Evolutionary conservation across 495 filamentous ascomycete species (phyloP).

Genomic region (Neurospora tetraspora): DNA sequence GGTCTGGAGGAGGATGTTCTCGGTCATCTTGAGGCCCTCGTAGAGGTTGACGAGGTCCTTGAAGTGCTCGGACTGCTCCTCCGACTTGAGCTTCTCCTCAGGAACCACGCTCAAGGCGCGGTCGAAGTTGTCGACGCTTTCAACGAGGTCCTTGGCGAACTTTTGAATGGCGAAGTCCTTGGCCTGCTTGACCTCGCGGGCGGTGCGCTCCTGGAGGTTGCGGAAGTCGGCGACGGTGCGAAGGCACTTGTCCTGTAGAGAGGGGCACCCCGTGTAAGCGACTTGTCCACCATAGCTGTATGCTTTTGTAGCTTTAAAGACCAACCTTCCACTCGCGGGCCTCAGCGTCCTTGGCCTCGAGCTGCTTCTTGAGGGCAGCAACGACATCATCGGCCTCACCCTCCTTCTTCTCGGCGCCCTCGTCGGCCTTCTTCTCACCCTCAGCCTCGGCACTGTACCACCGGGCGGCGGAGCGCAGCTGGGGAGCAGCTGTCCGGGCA

Average conservation of each 20-base stretch:
- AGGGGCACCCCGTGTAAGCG: slow-evolving; percentile 1
- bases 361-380: slow-evolving; percentile 48
- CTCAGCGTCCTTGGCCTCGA: slow-evolving; percentile 79
- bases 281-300: background rate
- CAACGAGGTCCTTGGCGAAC: slow-evolving; percentile 89
- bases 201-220: slow-evolving; percentile 90
- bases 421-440: slow-evolving; percentile 16
- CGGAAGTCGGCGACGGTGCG: slow-evolving; percentile 92
- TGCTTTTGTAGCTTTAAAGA: background rate
- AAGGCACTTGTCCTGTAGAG: slow-evolving; percentile 73
- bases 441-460: slow-evolving; percentile 40
- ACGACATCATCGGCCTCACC: slow-evolving; percentile 18
- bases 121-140: slow-evolving; percentile 93
- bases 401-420: slow-evolving; percentile 18
- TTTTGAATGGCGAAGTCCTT: slow-evolving; percentile 89
- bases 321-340: slow-evolving; percentile 76
- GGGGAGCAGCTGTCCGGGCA: slow-evolving; percentile 14
- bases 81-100: slow-evolving; percentile 51
- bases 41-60: slow-evolving; percentile 72
- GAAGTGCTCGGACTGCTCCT: slow-evolving; percentile 43
- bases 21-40: slow-evolving; percentile 88
- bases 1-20: slow-evolving; percentile 76
- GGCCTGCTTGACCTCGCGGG: slow-evolving; percentile 77
- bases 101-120: slow-evolving; percentile 76
- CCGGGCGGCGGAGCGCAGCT: slow-evolving; percentile 18